Percentiles rank a stretch among this genome's conserved stretches.
These are phyloP conservation scores for Penicillium cataractarum DNA, from an alignment of 495 filamentous ascomycete genomes.

Conservation along the genomic window DNA sequence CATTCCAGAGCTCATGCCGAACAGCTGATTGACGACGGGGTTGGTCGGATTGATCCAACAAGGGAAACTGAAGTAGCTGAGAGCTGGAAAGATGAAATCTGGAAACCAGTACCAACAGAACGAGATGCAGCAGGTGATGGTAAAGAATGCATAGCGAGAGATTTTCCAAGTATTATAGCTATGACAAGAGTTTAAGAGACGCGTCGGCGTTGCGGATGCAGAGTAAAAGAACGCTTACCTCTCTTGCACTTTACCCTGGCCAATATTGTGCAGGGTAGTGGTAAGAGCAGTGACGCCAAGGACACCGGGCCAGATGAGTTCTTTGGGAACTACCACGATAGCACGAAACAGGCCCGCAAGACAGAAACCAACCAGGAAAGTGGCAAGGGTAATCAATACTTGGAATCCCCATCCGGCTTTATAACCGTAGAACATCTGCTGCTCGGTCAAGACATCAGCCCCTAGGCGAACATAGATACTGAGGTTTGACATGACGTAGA, in stretches of 20 bases:
- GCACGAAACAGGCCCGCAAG: not conserved
- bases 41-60: not conserved
- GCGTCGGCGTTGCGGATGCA: no score
- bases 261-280: not conserved
- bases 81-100: not conserved
- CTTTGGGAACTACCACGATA: not conserved
- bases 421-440: constrained; percentile 64
- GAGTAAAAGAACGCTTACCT: not conserved
- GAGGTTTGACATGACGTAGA: constrained; percentile 40
- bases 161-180: not conserved
- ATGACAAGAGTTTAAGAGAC: no score
- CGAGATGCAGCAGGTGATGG: not conserved
- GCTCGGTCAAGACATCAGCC: constrained; percentile 65
- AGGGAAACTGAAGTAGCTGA: not conserved
- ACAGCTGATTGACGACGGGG: not conserved
- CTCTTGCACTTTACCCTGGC: not conserved
- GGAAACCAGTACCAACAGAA: not conserved
- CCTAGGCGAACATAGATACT: constrained; percentile 57
- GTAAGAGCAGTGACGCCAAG: not conserved
- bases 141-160: not conserved
- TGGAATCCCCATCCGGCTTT: constrained; percentile 61
- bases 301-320: not conserved
- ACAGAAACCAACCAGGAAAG: not conserved
- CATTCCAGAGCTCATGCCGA: not conserved
- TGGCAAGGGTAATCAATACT: constrained; percentile 22